Conservation (phyloP, 805 yeast species). For the Suhomyces vadensis region DNA sequence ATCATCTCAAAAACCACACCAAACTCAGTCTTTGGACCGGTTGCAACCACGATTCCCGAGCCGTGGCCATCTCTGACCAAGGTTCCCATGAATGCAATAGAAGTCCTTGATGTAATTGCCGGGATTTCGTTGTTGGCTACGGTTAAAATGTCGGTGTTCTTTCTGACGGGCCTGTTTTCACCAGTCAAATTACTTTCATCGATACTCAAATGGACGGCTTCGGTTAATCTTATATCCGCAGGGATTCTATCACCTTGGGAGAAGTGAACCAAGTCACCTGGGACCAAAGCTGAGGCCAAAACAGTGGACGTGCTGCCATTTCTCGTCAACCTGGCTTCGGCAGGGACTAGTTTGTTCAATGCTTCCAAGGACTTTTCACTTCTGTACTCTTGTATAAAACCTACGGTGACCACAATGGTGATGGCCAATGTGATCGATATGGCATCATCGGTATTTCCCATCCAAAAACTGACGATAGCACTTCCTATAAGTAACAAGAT, state of each 20-base stretch:
- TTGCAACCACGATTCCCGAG: conserved; percentile 87
- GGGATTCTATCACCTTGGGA: conserved; percentile 95
- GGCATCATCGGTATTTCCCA: conserved; percentile 98
- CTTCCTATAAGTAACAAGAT: conserved; percentile 87
- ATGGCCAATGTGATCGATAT: conserved; percentile 92
- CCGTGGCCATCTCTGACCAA: conserved; percentile 96
- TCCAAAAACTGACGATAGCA: conserved; percentile 78
- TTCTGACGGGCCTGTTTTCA: conserved; percentile 85
- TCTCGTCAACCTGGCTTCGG: conserved; percentile 90
- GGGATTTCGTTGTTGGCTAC: conserved; percentile 34
- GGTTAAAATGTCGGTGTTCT: conserved; percentile 49
- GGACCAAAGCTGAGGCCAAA: conserved; percentile 84
- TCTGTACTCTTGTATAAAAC: conserved; percentile 95
- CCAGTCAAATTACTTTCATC: conserved; percentile 97
- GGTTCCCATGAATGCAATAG: conserved; percentile 96
- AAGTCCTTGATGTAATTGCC: conserved; percentile 67
- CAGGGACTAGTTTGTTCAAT: conserved; percentile 89
- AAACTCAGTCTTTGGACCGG: conserved; percentile 86
- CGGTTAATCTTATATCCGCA: conserved; percentile 84
- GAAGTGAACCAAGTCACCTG: conserved; percentile 92
- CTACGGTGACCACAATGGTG: conserved; percentile 90
- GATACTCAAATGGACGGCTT: conserved; percentile 75
- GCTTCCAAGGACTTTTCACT: conserved; percentile 95
- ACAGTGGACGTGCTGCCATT: conserved; percentile 77
- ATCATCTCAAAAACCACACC: conserved; percentile 96